A percentile compares a stretch with the other conserved stretches of the same genome.
Evolutionary conservation across 208 protist genomes (phyloP).

Genomic region (Trypanosoma brucei): DNA sequence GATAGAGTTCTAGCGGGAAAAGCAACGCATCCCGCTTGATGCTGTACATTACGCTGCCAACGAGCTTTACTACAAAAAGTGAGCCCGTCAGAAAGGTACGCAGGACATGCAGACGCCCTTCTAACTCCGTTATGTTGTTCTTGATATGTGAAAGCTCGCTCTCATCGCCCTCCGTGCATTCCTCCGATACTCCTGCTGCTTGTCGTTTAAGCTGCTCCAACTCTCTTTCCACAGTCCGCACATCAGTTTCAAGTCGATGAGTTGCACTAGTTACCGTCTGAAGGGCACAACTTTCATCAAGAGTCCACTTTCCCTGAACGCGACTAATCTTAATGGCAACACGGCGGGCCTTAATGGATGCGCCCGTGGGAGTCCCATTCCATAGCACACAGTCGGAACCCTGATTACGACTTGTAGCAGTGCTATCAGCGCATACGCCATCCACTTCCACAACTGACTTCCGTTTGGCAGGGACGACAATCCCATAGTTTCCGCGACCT

Average conservation of each 20-base stretch:
- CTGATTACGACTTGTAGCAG: not conserved
- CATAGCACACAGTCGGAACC: not conserved
- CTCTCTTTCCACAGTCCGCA: constrained; percentile 2
- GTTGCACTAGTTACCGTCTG: not conserved
- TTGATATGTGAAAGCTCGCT: not conserved
- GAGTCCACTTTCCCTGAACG: constrained; percentile 13
- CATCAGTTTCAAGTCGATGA: constrained; percentile 2
- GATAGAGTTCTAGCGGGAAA: constrained; percentile 16
- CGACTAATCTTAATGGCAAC: constrained; percentile 21
- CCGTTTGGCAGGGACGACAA: constrained; percentile 15
- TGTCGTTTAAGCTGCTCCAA: not conserved
- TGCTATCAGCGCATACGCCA: not conserved
- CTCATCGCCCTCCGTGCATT: not conserved
- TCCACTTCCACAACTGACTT: not conserved
- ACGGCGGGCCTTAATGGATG: not conserved
- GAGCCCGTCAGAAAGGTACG: constrained; percentile 3
- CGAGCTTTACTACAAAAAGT: constrained; percentile 7
- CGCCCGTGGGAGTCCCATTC: not conserved
- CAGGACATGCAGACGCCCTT: not conserved
- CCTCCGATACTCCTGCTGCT: not conserved
- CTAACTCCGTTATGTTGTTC: not conserved
- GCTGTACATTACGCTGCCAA: constrained; percentile 20
- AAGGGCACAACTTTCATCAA: constrained; percentile 15
- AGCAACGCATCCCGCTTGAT: constrained; percentile 10
- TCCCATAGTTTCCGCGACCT: constrained; percentile 20